A percentile compares a stretch with the other conserved stretches of the same genome.
phyloP scores from a whole-genome alignment of 306 rosid genomes.

The Vachellia pachyceras region DNA sequence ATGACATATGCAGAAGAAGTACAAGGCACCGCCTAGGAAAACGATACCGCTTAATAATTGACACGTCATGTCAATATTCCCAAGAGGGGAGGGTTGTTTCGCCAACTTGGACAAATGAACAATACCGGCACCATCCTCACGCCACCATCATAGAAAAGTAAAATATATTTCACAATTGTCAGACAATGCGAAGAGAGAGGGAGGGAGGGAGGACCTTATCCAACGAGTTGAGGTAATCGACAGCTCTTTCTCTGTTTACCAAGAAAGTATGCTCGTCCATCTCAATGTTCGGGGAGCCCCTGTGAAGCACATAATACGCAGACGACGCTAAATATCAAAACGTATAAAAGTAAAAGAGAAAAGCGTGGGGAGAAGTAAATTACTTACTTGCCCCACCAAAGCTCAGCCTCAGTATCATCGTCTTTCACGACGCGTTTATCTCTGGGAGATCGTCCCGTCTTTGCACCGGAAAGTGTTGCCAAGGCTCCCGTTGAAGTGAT shows the following conservation, averaged over 20 bases:
- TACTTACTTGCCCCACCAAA: slow-evolving; percentile 98
- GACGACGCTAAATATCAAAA: neutral
- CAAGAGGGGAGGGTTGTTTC: neutral
- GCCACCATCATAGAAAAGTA: neutral
- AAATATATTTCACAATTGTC: neutral
- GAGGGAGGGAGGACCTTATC: slow-evolving; percentile 75
- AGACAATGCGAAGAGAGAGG: neutral
- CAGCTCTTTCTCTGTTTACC: slow-evolving; percentile 94
- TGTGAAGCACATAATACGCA: slow-evolving; percentile 31
- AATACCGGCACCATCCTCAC: neutral
- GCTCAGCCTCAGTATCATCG: slow-evolving; percentile 65
- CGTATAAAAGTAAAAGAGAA: neutral
- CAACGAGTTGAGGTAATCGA: slow-evolving; percentile 86
- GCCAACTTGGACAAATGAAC: neutral
- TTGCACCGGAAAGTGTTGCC: slow-evolving; percentile 95
- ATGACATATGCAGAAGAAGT: neutral
- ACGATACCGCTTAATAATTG: neutral
- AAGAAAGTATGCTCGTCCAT: slow-evolving; percentile 94
- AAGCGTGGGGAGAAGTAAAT: neutral
- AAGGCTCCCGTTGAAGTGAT: slow-evolving; percentile 77
- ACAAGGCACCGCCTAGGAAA: neutral
- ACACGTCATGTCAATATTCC: neutral
- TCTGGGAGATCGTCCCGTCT: slow-evolving; percentile 92
- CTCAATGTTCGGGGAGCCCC: slow-evolving; percentile 93
- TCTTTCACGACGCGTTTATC: slow-evolving; percentile 90